A percentile compares a stretch with the other conserved stretches of the same genome.
These are phyloP conservation scores for Suillus paluster DNA, from an alignment of 768 basidiomycete genomes.

Conservation along the genomic window DNA sequence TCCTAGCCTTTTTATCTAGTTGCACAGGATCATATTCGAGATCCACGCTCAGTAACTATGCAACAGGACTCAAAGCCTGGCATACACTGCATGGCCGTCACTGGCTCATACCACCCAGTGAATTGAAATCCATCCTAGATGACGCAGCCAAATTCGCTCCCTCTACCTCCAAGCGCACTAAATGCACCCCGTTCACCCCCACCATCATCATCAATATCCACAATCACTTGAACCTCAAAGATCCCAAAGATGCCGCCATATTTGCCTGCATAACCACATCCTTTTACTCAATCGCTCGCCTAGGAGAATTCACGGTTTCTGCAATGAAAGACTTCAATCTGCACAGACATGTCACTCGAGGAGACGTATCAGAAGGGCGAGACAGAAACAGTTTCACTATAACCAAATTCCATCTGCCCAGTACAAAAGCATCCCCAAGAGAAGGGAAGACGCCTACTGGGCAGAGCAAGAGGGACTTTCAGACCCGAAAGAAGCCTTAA, in stretches of 20 bases:
- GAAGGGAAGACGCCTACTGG: too few species aligned
- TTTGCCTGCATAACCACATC: conserved; percentile 40
- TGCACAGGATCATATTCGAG: too few species aligned
- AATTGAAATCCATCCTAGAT: conserved; percentile 20
- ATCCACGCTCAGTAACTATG: conserved; percentile 15
- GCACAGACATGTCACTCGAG: too few species aligned
- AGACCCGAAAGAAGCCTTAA: too few species aligned
- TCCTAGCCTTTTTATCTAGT: too few species aligned
- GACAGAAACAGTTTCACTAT: too few species aligned
- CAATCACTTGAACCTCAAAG: conserved; percentile 25
- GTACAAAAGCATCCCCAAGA: too few species aligned
- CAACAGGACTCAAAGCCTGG: conserved; percentile 26
- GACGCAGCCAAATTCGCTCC: conserved; percentile 1
- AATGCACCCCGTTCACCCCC: conserved; percentile 36
- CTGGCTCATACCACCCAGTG: conserved; percentile 19
- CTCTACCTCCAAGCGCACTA: conserved; percentile 29
- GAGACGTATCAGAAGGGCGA: too few species aligned
- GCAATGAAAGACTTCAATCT: conserved; percentile 36
- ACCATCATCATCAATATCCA: background rate
- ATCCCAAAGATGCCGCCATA: conserved; percentile 39
- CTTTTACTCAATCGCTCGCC: conserved; percentile 39
- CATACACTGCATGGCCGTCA: conserved; percentile 24
- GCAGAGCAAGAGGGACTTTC: too few species aligned
- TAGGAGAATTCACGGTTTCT: conserved; percentile 46
- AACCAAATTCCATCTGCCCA: too few species aligned